phyloP scores from a whole-genome alignment of 495 filamentous ascomycete genomes.

The Aspergillus kassunensis region DNA sequence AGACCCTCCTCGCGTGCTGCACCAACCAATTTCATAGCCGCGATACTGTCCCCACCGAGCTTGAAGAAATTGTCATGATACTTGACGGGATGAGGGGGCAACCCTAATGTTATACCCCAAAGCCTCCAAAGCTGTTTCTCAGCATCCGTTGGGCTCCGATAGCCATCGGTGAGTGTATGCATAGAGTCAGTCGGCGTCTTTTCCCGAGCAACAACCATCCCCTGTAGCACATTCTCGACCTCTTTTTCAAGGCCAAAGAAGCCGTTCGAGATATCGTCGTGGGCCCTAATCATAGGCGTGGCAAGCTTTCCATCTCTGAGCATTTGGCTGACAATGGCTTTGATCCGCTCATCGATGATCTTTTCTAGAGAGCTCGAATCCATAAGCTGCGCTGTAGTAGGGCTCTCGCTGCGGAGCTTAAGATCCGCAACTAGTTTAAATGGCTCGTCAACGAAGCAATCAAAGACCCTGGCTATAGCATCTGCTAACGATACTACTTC shows the following conservation, averaged over 20 bases:
- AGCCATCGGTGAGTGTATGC: conserved; percentile 11
- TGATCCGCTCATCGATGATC: conserved; percentile 41
- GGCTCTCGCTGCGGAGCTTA: conserved; percentile 13
- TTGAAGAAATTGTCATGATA: conserved; percentile 48
- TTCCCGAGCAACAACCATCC: conserved; percentile 8
- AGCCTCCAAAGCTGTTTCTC: conserved; percentile 41
- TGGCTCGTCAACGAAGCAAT: conserved; percentile 32
- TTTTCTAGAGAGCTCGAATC: conserved; percentile 30
- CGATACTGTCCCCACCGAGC: conserved; percentile 53
- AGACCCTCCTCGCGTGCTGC: conserved; percentile 51
- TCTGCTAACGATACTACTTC: conserved; percentile 31
- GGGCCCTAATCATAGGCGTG: conserved; percentile 19
- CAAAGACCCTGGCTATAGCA: conserved; percentile 32
- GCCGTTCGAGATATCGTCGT: background rate
- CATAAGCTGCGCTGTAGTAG: conserved; percentile 7
- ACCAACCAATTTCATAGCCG: conserved; percentile 65
- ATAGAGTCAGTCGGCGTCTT: conserved; percentile 13
- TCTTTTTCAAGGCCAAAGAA: background rate
- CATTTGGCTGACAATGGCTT: conserved; percentile 37
- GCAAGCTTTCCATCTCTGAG: conserved; percentile 32
- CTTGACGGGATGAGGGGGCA: conserved; percentile 35
- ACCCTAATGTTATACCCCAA: conserved; percentile 44
- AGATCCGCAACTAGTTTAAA: conserved; percentile 20
- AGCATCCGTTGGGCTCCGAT: conserved; percentile 8
- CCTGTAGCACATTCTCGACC: conserved; percentile 19